Percentiles rank a stretch among this genome's conserved stretches.
phyloP scores from a whole-genome alignment of 1,284 basidiomycete species.

The Mycosarcoma maydis region DNA sequence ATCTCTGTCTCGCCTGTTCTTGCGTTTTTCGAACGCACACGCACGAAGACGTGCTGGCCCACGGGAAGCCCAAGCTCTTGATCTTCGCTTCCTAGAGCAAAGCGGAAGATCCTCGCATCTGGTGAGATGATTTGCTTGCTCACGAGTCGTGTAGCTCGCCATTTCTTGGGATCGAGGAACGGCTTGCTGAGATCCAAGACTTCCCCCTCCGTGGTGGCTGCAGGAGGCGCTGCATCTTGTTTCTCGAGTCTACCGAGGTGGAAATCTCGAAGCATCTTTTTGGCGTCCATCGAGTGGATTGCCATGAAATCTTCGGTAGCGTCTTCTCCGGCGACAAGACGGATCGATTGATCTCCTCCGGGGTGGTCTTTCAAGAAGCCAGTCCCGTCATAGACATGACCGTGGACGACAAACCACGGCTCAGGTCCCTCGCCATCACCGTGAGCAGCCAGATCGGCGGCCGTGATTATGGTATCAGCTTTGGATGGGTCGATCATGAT shows the following conservation, averaged over 20 bases:
- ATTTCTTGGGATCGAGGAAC: conserved; percentile 72
- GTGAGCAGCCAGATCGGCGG: conserved; percentile 71
- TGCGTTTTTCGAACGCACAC: conserved; percentile 55
- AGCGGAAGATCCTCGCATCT: conserved; percentile 73
- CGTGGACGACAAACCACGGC: conserved; percentile 75
- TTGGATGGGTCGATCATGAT: conserved; percentile 53
- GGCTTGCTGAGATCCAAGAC: conserved; percentile 49
- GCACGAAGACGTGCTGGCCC: conserved; percentile 74
- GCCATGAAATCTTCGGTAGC: conserved; percentile 75
- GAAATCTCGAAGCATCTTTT: conserved; percentile 71
- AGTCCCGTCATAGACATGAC: conserved; percentile 72
- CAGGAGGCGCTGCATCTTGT: background rate
- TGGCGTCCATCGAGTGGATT: conserved; percentile 72
- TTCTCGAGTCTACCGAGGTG: conserved; percentile 46
- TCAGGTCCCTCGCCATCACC: conserved; percentile 67
- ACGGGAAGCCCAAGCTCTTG: conserved; percentile 73
- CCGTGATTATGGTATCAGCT: conserved; percentile 70
- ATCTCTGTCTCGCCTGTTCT: conserved; percentile 69
- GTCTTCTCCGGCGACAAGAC: conserved; percentile 74
- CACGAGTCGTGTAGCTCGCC: conserved; percentile 72
- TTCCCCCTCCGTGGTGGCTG: conserved; percentile 15
- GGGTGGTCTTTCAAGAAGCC: conserved; percentile 74
- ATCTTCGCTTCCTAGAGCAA: conserved; percentile 70
- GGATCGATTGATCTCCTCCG: conserved; percentile 74
- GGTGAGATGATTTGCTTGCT: conserved; percentile 70